Evolutionary conservation across 2,329 filamentous ascomycete genomes (phyloP).

Genomic region (Epichloe uncinata): DNA sequence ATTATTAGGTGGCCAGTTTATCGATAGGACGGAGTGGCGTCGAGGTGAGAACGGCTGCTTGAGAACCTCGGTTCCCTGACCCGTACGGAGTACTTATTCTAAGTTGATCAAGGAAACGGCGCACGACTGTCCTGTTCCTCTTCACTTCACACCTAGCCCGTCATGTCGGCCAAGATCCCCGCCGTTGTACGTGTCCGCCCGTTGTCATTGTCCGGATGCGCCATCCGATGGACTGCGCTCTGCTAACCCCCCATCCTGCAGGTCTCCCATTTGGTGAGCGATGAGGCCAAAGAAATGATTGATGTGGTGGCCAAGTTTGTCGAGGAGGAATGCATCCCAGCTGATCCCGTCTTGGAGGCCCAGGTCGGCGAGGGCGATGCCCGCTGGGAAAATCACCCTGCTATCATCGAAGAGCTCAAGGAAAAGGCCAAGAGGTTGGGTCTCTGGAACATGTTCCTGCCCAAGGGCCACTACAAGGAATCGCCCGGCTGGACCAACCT

Average conservation of each 20-base stretch:
- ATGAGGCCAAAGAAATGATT: constrained; percentile 69
- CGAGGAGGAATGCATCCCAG: constrained; percentile 84
- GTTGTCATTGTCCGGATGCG: background rate
- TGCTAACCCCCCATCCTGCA: constrained; percentile 10
- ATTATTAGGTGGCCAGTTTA: no score
- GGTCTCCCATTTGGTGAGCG: constrained; percentile 55
- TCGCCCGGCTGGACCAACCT: constrained; percentile 90
- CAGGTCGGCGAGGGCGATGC: constrained; percentile 64
- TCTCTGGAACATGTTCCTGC: constrained; percentile 97
- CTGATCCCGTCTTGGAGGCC: constrained; percentile 67
- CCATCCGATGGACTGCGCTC: background rate
- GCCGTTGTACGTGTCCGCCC: constrained; percentile 15
- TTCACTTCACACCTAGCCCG: background rate
- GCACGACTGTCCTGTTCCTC: background rate
- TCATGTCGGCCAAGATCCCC: constrained; percentile 22
- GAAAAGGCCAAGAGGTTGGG: constrained; percentile 67
- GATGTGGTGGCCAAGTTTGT: constrained; percentile 92
- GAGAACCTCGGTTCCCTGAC: constrained; percentile 5
- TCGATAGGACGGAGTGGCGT: no score
- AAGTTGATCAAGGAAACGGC: background rate
- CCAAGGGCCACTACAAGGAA: constrained; percentile 89
- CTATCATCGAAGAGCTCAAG: constrained; percentile 82
- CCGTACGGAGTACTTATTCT: background rate
- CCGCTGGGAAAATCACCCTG: constrained; percentile 70
- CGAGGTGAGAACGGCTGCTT: no score